Evolutionary conservation across 371 early-diverging fungal genomes (phyloP).

Genomic region (Astathelohania contejeani): DNA sequence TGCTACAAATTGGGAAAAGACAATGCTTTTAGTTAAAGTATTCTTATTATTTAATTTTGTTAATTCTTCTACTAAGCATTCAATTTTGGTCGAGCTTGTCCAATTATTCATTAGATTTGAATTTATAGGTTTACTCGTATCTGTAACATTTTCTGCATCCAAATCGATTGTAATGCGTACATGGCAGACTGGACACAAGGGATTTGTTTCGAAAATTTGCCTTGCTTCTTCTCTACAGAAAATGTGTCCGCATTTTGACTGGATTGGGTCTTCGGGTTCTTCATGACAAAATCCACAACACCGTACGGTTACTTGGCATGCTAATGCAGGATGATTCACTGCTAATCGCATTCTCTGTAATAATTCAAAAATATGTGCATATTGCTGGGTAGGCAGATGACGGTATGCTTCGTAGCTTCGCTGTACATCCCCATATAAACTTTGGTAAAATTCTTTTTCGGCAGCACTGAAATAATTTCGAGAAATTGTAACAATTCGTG

Average conservation of each 20-base stretch:
- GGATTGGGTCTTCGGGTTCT: constrained; percentile 66
- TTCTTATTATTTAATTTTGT: constrained; percentile 60
- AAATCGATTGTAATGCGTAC: constrained; percentile 64
- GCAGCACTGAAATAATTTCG: constrained; percentile 69
- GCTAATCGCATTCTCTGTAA: constrained; percentile 54
- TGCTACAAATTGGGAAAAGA: constrained; percentile 74
- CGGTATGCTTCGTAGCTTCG: constrained; percentile 62
- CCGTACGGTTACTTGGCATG: constrained; percentile 51
- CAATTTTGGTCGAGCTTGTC: constrained; percentile 60
- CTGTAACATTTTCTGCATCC: constrained; percentile 24
- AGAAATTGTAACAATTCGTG: constrained; percentile 61
- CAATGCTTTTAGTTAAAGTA: constrained; percentile 64
- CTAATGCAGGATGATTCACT: constrained; percentile 73
- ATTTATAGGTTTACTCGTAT: not conserved
- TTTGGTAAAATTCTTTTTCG: constrained; percentile 74
- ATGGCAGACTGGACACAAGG: constrained; percentile 72
- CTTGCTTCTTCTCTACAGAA: constrained; percentile 58
- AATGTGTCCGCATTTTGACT: constrained; percentile 71
- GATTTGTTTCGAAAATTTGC: constrained; percentile 36
- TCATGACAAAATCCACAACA: constrained; percentile 71
- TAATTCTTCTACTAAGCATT: constrained; percentile 73
- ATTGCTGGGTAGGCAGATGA: constrained; percentile 73
- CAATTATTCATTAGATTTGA: constrained; percentile 17
- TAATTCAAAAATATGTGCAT: constrained; percentile 63
- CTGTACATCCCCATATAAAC: constrained; percentile 60